Conservation (phyloP, 306 rosid genomes). For the Arachis hypogaea region DNA sequence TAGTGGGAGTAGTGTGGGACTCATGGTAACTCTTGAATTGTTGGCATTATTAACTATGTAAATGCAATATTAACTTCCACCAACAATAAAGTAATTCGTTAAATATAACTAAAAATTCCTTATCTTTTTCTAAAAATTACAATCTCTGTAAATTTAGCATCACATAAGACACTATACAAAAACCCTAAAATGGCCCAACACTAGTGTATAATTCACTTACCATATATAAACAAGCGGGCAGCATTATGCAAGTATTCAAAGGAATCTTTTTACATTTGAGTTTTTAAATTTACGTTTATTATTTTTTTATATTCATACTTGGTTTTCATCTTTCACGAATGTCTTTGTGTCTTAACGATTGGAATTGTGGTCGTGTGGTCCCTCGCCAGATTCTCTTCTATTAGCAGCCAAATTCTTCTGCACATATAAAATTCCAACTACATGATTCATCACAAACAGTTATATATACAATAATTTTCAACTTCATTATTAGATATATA, state of each 20-base stretch:
- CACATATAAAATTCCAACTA: neutral
- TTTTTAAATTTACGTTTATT: neutral
- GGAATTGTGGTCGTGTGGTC: constrained; percentile 35
- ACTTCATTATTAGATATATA: too few species aligned
- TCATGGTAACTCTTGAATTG: too few species aligned
- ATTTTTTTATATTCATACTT: too few species aligned
- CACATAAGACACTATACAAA: too few species aligned
- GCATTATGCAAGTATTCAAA: constrained; percentile 18
- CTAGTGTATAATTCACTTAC: neutral
- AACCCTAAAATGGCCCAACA: neutral
- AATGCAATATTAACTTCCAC: too few species aligned
- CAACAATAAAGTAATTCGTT: too few species aligned
- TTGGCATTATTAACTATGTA: too few species aligned
- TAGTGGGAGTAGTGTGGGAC: too few species aligned
- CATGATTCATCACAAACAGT: neutral
- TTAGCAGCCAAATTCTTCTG: constrained; percentile 5
- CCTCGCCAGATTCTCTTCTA: constrained; percentile 28
- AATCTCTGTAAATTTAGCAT: too few species aligned
- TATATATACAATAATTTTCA: too few species aligned
- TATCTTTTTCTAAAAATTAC: too few species aligned
- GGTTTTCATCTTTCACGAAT: neutral
- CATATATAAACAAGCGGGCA: neutral
- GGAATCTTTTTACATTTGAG: constrained; percentile 15
- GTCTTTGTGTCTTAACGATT: constrained; percentile 19
- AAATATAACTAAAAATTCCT: too few species aligned